Evolutionary conservation across 106 monocot genomes (phyloP), one percentile per base, ranked within the genome.

Genomic region (Chionographis japonica): DNA sequence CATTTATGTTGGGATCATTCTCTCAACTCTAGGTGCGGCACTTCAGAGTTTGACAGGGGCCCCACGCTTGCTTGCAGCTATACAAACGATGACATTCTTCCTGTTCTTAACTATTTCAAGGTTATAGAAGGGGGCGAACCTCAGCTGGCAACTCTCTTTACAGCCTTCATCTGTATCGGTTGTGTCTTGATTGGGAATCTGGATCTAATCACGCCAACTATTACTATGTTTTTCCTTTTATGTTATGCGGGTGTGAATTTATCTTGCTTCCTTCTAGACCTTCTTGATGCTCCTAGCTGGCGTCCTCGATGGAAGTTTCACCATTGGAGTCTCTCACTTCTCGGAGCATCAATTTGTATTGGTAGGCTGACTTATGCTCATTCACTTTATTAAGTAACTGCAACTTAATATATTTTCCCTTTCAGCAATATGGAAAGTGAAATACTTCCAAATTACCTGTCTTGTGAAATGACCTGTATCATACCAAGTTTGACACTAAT

Each of bases 231-330:
- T 72, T 95, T 92, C 77, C 83, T 95, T 50, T 68, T 95, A 56
- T 95, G 95, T 70, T 95, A 95, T 80, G 73, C 84, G 10, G 95
- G 95, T 49, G 95, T 95, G 41, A 95, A 95, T 74, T 67, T 95
- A 62, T 92, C 92, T 37, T 95, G 95, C 67, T 95, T 95, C 54
- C 89, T 95, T 65, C 72, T 95, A 50, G 95, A 95, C 67, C 86
- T 95, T 57, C 92, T 95, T 68, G 95, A 95, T 86, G 95, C 95
- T 62, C 95, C 95, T 50, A 95, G 95, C 63, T 95, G 95, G 95
- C 85, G 95, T 16, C 95, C 95, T 62, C 79, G 95, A 63, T 92
- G 95, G 95, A 95, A 84, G 69, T 92, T 95, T 74, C 95, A 95
- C 61, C 95, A 95, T 50, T 95, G 95, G 95, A 95, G 92, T 73